Base-by-base conservation (phyloP, 495 filamentous ascomycete species). In the Hypoxylon rickii region DNA sequence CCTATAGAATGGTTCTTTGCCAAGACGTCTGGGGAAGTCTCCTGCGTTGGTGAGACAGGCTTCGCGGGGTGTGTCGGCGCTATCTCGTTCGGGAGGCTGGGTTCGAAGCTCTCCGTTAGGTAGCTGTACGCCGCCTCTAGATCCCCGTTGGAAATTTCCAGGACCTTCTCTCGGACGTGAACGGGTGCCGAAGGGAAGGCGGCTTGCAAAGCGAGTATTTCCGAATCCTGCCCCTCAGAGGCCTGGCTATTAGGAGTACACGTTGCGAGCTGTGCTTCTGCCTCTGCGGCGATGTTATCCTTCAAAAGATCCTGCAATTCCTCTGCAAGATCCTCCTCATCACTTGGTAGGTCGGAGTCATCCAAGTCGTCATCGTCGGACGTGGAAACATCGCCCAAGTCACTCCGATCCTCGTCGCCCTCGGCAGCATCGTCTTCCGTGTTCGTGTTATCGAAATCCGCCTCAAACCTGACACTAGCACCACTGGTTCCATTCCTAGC, bases 101-200 rank as follows among this genome's bases (percentile, higher is more conserved):
- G 63, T 18, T 29, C 12, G 6, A 61, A 66, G 0, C 15, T 38
- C n/a, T 55, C 31, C 12, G 39, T 39, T 11, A 69, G 26, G 4
- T 18, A 2, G 7, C 32, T 15, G 13, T 66, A 66, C 1, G 65
- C 41, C 7, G 41, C 41, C 12, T 58, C 56, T 15, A 68, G 13
- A 16, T 69, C 46, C 19, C 58, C 63, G 8, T 38, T 17, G 13
- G 44, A 61, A 1, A 26, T 44, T 2, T 34, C 32, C 10, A 78
- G 45, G 0, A 58, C 34, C 18, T 47, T 63, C 26, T 74, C 64
- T 18, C 73, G 72, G 11, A 63, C 47, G 1, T 44, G 54, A 7
- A 55, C 48, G 3, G 67, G 55, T 1, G 51, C 70, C 0, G 40
- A 61, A 6, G 73, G 72, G 20, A 76, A 77, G 0, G 73, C 71